Conservation (phyloP, 108 stramenopile species). For the Nitzschia sp. region DNA sequence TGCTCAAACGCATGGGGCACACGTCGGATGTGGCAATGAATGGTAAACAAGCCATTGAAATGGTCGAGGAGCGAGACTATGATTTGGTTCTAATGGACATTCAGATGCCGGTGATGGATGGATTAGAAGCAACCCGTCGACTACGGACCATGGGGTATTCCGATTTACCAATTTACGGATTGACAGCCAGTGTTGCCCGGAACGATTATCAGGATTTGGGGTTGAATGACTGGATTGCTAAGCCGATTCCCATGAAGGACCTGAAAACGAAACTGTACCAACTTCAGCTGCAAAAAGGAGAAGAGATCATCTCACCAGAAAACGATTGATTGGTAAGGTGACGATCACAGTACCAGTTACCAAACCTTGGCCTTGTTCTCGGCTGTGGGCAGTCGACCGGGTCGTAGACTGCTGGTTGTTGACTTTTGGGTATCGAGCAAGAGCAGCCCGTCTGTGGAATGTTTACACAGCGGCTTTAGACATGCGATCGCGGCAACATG, state of each 20-base stretch:
- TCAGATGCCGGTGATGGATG: conserved; percentile 77
- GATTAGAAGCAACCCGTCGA: conserved; percentile 55
- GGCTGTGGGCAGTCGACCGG: too few relatives aligned
- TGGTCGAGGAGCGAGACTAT: conserved; percentile 26
- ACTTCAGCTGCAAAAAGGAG: too few relatives aligned
- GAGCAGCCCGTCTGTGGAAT: too few relatives aligned
- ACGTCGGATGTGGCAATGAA: conserved; percentile 21
- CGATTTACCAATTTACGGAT: conserved; percentile 47
- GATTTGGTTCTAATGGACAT: conserved; percentile 72
- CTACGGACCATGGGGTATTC: conserved; percentile 42
- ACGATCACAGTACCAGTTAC: too few relatives aligned
- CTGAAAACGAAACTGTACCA: conserved; percentile 35
- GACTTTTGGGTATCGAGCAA: too few relatives aligned
- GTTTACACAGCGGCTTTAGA: too few relatives aligned
- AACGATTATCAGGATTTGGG: conserved; percentile 37
- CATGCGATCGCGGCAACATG: too few relatives aligned
- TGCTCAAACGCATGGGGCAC: conserved; percentile 46
- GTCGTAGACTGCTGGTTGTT: too few relatives aligned
- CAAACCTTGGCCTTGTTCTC: too few relatives aligned
- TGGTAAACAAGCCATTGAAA: conserved; percentile 54
- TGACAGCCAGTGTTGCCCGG: conserved; percentile 48
- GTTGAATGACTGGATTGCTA: conserved; percentile 37
- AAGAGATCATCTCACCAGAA: too few relatives aligned
- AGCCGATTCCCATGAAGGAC: conserved; percentile 43
- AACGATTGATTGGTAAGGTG: too few relatives aligned